Evolutionary conservation across 345 rosid species (phyloP).

Genomic region (Eutrema yunnanense): DNA sequence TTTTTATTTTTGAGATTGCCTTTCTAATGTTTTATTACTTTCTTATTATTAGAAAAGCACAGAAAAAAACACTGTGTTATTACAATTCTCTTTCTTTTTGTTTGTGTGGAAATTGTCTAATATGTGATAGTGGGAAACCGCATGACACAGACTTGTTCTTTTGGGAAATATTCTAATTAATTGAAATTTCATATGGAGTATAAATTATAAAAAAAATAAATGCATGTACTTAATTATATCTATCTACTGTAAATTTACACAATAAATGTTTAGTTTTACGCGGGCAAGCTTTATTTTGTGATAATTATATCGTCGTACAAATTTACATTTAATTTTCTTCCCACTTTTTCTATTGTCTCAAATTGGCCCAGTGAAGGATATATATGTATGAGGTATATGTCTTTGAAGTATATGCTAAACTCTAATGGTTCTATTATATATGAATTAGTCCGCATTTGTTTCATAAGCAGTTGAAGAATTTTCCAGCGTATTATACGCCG

Average conservation of each 20-base stretch:
- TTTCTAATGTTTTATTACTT: neutral
- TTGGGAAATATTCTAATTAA: neutral
- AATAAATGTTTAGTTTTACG: no score
- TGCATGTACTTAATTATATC: no score
- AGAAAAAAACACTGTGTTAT: no score
- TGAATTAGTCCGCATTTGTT: neutral
- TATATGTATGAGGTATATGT: neutral
- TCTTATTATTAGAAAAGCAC: neutral
- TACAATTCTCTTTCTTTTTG: neutral
- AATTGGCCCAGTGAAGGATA: neutral
- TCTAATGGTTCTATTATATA: neutral
- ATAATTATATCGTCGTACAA: neutral
- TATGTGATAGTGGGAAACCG: neutral
- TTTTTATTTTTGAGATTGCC: neutral
- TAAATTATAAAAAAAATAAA: no score
- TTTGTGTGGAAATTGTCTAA: neutral
- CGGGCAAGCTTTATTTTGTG: neutral
- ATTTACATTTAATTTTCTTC: neutral
- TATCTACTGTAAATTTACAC: no score
- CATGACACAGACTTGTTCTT: neutral
- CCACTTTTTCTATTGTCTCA: neutral
- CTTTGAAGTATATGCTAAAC: neutral
- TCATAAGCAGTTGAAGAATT: neutral
- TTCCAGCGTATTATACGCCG: conserved; percentile 21
- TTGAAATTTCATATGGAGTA: no score